A percentile compares a stretch with the other conserved stretches of the same genome.
Evolutionary conservation across 2,329 filamentous ascomycete species (phyloP).

Genomic region (Fusarium napiforme): DNA sequence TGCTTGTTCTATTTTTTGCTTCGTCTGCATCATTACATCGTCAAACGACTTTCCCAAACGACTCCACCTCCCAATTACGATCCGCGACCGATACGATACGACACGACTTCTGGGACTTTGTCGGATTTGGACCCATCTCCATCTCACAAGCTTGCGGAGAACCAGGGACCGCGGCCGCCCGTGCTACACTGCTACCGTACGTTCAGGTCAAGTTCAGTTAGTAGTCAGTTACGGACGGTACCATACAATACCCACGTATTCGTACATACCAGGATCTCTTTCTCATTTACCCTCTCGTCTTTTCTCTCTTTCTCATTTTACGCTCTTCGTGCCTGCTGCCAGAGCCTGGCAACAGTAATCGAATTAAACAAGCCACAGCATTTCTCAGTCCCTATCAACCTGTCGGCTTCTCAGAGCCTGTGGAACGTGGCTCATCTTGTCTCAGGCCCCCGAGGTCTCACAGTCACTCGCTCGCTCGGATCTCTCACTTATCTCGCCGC

Average conservation of each 20-base stretch:
- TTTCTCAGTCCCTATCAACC: slow-evolving; percentile 16
- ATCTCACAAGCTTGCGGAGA: slow-evolving; percentile 40
- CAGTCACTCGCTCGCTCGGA: slow-evolving; percentile 13
- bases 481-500: slow-evolving; percentile 5
- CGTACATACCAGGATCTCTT: slow-evolving; percentile 18
- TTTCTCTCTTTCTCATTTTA: slow-evolving; percentile 17
- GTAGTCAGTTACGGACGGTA: background rate
- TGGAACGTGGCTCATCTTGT: slow-evolving; percentile 37
- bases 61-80: slow-evolving; percentile 39
- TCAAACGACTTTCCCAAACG: slow-evolving; percentile 17
- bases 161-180: slow-evolving; percentile 30
- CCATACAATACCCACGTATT: slow-evolving; percentile 32
- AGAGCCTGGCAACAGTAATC: slow-evolving; percentile 20
- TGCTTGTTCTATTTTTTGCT: slow-evolving; percentile 1
- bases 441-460: slow-evolving; percentile 25
- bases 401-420: background rate
- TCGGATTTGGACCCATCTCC: slow-evolving; percentile 24
- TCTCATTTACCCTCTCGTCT: slow-evolving; percentile 7
- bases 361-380: slow-evolving; percentile 34
- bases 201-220: slow-evolving; percentile 12
- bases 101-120: slow-evolving; percentile 26
- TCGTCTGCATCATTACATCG: slow-evolving; percentile 31
- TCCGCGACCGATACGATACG: slow-evolving; percentile 40
- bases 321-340: slow-evolving; percentile 20
- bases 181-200: slow-evolving; percentile 19